Conservation (phyloP, 2,329 filamentous ascomycete species). For the Lizonia empirigonia region DNA sequence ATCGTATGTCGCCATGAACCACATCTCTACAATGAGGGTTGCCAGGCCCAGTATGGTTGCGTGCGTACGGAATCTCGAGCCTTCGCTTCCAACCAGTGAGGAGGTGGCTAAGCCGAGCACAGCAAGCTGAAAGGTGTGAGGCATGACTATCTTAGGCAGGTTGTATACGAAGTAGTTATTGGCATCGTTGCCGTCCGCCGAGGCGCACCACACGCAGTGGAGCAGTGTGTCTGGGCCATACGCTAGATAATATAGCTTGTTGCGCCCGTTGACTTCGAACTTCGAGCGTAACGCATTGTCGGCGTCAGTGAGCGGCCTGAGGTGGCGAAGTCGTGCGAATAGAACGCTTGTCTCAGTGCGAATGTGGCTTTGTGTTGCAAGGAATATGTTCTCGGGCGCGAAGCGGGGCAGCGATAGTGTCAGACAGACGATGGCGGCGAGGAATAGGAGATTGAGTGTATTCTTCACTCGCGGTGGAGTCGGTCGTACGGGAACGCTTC, state of each 20-base stretch:
- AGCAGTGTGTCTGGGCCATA: slow-evolving; percentile 77
- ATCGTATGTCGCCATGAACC: slow-evolving; percentile 68
- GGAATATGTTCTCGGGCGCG: slow-evolving; percentile 81
- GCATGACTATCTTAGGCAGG: slow-evolving; percentile 71
- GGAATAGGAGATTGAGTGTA: slow-evolving; percentile 65
- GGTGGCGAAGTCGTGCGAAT: slow-evolving; percentile 71
- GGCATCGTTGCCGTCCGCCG: slow-evolving; percentile 63
- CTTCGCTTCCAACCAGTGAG: slow-evolving; percentile 66
- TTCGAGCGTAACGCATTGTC: slow-evolving; percentile 72
- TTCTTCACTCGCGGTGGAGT: slow-evolving; percentile 61
- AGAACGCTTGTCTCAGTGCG: slow-evolving; percentile 85
- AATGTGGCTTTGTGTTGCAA: slow-evolving; percentile 76
- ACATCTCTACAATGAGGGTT: slow-evolving; percentile 69
- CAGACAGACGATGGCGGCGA: slow-evolving; percentile 60
- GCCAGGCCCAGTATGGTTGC: slow-evolving; percentile 68
- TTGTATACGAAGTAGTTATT: slow-evolving; percentile 80
- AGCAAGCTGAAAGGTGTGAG: slow-evolving; percentile 80
- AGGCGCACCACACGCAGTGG: slow-evolving; percentile 79
- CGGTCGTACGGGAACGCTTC: slow-evolving; percentile 59
- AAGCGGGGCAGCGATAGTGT: slow-evolving; percentile 70
- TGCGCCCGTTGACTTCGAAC: slow-evolving; percentile 65
- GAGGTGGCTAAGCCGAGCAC: slow-evolving; percentile 77
- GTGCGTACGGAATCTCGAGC: slow-evolving; percentile 69
- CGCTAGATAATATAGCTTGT: slow-evolving; percentile 79
- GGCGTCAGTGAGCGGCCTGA: slow-evolving; percentile 62